Base-by-base conservation (phyloP, 495 filamentous ascomycete species). In the Penicillium silybi region DNA sequence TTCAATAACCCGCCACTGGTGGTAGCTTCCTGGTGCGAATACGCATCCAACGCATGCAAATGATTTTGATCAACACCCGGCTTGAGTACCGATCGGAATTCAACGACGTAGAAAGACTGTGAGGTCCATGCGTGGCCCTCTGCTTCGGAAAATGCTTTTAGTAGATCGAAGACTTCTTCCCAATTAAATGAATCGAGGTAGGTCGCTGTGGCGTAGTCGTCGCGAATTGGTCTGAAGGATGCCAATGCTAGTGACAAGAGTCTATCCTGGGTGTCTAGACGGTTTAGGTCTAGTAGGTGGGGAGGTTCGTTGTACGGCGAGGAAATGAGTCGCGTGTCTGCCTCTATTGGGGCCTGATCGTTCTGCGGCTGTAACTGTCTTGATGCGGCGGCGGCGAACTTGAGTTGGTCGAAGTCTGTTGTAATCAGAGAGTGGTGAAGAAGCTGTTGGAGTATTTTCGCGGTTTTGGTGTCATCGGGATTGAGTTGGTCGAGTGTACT, bases 181-280 rank as follows among this genome's bases (percentile, higher is more conserved):
- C 88, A 92, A 66, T 95, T 95, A 76, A 95, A 91, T 0, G 82
- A 81, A 23, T 85, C 81, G 10, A 74, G 62, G 62, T 92, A 95
- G 1, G 80, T 73, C 2, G 87, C 85, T 9, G 83, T 89, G 34
- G 90, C 89, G 66, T 95, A 95, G 65, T 89, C 85, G 4, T 72
- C 58, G 0, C 85, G 80, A 26, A 84, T 62, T 19, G 81, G 78
- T 45, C 71, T 72, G 62, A 95, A 69, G 15, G 70, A 67, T 18
- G 82, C 80, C 38, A 96, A 72, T 7, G 89, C 85, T 37, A 81
- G 73, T 6, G 89, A 84, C n/a, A 95, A 69, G 29, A 93, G 73
- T 17, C 75, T 80, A 56, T 84, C 85, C 40, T 85, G 76, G 0
- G 57, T 67, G 48, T 86, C 82, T 8, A 95, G 76, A 3, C 69